Conservation (phyloP, 2,329 filamentous ascomycete species). For the Pseudofabraea citricarpa region DNA sequence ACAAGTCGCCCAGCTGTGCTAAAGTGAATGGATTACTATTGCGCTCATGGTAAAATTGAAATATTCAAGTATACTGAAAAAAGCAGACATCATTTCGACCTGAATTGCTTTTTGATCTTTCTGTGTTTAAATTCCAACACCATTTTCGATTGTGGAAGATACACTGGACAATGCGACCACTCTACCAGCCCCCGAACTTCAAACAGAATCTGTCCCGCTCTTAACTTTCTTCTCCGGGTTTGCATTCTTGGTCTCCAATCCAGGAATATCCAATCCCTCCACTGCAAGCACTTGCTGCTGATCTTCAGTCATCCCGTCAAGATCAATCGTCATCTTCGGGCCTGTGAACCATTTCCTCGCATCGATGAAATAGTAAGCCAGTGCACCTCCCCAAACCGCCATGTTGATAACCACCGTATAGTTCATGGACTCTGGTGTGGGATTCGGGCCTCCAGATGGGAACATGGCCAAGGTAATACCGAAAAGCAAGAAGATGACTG, state of each 20-base stretch:
- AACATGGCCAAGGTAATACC: constrained; percentile 55
- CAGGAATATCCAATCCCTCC: constrained; percentile 19
- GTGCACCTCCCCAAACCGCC: constrained; percentile 51
- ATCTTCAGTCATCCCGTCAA: constrained; percentile 23
- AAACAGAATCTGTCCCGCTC: not conserved
- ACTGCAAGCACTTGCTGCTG: constrained; percentile 20
- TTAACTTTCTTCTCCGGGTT: not conserved
- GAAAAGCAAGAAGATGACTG: constrained; percentile 49
- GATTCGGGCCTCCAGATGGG: constrained; percentile 48
- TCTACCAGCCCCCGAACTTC: too few relatives aligned
- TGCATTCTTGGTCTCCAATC: not conserved
- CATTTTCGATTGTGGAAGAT: too few relatives aligned
- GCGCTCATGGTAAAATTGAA: too few relatives aligned
- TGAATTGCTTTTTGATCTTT: too few relatives aligned
- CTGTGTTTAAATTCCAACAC: too few relatives aligned
- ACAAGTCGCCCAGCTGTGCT: too few relatives aligned
- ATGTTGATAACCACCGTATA: constrained; percentile 59
- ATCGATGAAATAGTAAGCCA: constrained; percentile 51
- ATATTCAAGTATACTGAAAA: too few relatives aligned
- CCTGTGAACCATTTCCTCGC: constrained; percentile 57
- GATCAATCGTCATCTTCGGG: constrained; percentile 49
- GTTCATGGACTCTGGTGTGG: constrained; percentile 49
- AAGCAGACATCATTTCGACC: too few relatives aligned
- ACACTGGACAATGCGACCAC: too few relatives aligned
- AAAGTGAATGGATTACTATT: too few relatives aligned